These are phyloP conservation scores for Trichosanthes truncata DNA, from an alignment of 306 rosid genomes.

Conservation along the genomic window DNA sequence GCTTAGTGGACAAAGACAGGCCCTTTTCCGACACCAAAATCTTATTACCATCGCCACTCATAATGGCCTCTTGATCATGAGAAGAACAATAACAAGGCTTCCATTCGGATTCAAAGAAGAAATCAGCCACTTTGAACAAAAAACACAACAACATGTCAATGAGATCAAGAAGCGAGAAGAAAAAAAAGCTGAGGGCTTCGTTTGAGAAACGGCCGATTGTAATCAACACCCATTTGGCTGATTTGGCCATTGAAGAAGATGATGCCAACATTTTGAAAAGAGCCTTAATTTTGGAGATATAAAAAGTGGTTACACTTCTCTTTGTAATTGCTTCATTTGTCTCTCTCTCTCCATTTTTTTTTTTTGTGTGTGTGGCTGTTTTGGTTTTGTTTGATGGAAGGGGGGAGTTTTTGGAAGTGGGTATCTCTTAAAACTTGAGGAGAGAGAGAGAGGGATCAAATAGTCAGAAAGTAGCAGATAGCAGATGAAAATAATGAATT, in stretches of 20 bases:
- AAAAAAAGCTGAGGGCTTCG: constrained; percentile 57
- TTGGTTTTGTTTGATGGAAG: too few relatives aligned
- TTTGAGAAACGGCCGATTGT: constrained; percentile 39
- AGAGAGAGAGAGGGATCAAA: constrained; percentile 15
- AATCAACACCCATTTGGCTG: constrained; percentile 20
- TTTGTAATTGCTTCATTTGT: not conserved
- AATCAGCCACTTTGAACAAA: constrained; percentile 53
- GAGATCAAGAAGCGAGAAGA: constrained; percentile 49
- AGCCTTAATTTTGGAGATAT: not conserved
- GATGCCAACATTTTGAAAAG: not conserved
- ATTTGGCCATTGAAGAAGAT: constrained; percentile 19
- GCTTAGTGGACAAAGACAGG: constrained; percentile 47
- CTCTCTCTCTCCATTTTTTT: too few relatives aligned
- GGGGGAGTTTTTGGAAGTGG: too few relatives aligned
- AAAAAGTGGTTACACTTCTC: not conserved
- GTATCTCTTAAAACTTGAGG: constrained; percentile 24
- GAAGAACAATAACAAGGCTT: constrained; percentile 80
- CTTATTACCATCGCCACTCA: constrained; percentile 38
- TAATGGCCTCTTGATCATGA: constrained; percentile 52
- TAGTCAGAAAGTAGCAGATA: constrained; percentile 18
- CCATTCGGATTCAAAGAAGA: constrained; percentile 62
- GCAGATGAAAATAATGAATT: constrained; percentile 32
- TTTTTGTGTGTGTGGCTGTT: constrained; percentile 23
- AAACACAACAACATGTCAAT: constrained; percentile 58
- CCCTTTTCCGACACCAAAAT: constrained; percentile 78